phyloP scores from a whole-genome alignment of 2,329 filamentous ascomycete species.

The Penicillium sumatraense region DNA sequence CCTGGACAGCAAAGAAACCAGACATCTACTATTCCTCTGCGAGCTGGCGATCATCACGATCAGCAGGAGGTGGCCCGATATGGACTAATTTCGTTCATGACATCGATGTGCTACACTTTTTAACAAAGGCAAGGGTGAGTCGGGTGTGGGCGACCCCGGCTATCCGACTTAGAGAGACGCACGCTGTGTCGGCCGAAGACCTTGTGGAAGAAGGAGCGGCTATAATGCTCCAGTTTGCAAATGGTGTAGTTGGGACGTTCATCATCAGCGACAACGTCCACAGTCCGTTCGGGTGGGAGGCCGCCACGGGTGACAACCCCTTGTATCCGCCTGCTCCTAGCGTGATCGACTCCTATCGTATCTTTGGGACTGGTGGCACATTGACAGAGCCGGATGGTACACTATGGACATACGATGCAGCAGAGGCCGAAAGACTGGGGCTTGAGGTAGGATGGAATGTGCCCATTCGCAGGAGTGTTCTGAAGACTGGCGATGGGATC shows the following conservation, averaged over 20 bases:
- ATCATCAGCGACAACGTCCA: conserved; percentile 14
- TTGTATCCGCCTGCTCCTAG: conserved; percentile 5
- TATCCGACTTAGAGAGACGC: not conserved
- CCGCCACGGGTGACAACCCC: conserved; percentile 16
- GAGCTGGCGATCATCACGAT: conserved; percentile 5
- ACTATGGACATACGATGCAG: conserved; percentile 3
- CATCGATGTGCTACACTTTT: conserved; percentile 14
- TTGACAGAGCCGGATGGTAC: conserved; percentile 7
- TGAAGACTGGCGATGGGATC: not conserved
- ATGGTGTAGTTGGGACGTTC: conserved; percentile 17
- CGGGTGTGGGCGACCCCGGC: not conserved
- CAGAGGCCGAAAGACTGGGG: not conserved
- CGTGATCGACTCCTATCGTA: conserved; percentile 10
- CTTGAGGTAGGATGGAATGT: not conserved
- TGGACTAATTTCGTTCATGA: conserved; percentile 20
- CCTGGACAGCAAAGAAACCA: conserved; percentile 15
- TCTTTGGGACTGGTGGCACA: conserved; percentile 11
- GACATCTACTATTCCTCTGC: conserved; percentile 4
- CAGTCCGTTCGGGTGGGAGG: conserved; percentile 17
- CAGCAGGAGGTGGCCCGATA: conserved; percentile 15
- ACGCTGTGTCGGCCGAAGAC: not conserved
- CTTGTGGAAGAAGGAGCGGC: conserved; percentile 16
- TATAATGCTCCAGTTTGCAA: conserved; percentile 16
- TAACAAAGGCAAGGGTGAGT: conserved; percentile 5
- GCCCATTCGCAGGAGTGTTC: not conserved